Evolutionary conservation across 805 yeast species (phyloP), one percentile per base, ranked within the genome.

Genomic region (Starmerella sirachaensis): DNA sequence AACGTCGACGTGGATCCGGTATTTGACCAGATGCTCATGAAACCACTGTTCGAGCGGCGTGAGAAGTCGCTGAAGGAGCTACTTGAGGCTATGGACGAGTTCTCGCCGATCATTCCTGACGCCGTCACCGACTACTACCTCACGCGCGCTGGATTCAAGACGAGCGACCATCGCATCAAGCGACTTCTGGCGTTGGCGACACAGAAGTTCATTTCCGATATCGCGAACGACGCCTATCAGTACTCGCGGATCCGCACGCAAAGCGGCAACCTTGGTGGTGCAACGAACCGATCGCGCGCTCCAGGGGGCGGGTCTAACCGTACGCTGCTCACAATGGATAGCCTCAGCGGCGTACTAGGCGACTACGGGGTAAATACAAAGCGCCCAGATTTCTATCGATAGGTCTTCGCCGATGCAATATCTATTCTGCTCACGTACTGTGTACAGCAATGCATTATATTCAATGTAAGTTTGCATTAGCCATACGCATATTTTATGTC

Each of bases 141-240:
- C 36, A 73, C 83, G 18, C 78, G 78, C 52, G 78, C 84, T 45
- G 96, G 96, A 27, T 76, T 91, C 51, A 78, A 77, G 41, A 74
- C 91, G 19, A 68, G 78, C 27, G 94, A 88, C 55, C 62, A 73
- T 11, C 70, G 85, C 41, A 74, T 81, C 40, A 86, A 85, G 57
- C 67, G 97, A 37, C 63, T 91, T 25, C 64, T 91, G 33, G 96
- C 97, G 0, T 64, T 91, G 40, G 97, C 98, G 1, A 91, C 98
- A 0, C 98, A 93, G 54, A 91, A 91, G 55, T 91, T 91, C 57
- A 71, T 91, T 19, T 75, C 86, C 43, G 98, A 91, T 56, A 77
- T 91, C 21, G 95, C 98, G 1, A 83, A 85, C 12, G 97, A 91
- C 55, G 96, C 98, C 0, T 91, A 84, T 56, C 98, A 91, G 56